Base-by-base conservation (phyloP, 495 filamentous ascomycete species). In the Penicillium atrosanguineum region DNA sequence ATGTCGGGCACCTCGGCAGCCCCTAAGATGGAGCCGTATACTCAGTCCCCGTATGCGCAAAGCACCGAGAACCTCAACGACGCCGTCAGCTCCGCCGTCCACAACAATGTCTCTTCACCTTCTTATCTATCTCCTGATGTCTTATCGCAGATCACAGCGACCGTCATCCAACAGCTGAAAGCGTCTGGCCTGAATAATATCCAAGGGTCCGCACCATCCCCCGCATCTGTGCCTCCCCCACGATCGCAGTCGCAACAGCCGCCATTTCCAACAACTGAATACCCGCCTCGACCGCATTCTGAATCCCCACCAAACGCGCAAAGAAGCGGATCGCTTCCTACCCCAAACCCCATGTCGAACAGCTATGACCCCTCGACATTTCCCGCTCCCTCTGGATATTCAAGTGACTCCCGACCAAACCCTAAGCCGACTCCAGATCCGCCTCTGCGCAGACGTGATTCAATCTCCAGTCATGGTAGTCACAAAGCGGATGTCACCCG, bases 161-260 rank as follows among this genome's bases (percentile, higher is more conserved):
- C 64, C 14, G 79, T 82, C 2, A 76, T 82, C 44, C 77, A 82
- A 53, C 76, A 81, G 43, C 68, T 82, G 7, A 75, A 77, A 54
- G 69, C 70, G 20, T 68, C 63, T 9, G 76, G 76, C 5, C 49
- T 80, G 38, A 69, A 74, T 21, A 70, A 60, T 28, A 11, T 63
- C 26, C 70, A 64, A 41, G 52, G 57, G 21, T 53, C 65, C 31
- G 19, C 36, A 7, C 39, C 62, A 19, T 50, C 56, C 34, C 61
- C 48, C 28, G 56, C 62, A 29, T 16, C 38, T 19, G 38, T 20
- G 5, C 56, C 73, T 60, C 63, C 54, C 29, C 52, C 58, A 20
- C 70, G 65, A 40, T 62, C 63, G 28, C 70, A 68, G 28, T 69
- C 61, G 39, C 67, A 60, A 26, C 63, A 69, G 47, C 70, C 64